Evolutionary conservation across 2,329 filamentous ascomycete species (phyloP), one percentile per base, ranked within the genome.

Genomic region (Tolypocladium paradoxum): DNA sequence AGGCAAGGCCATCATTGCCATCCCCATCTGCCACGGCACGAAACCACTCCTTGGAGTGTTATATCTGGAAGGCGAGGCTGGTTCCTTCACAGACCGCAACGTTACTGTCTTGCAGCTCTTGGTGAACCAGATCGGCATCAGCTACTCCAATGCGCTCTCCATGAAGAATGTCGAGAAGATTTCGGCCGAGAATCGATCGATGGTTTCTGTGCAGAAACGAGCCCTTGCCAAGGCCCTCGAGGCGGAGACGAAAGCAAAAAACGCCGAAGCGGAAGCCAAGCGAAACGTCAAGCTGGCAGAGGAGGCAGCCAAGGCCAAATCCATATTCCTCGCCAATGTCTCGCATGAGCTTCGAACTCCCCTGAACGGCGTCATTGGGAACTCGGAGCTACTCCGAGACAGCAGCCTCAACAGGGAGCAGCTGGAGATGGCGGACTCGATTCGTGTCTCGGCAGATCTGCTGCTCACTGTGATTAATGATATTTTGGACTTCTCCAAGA

Each of bases 381-480:
- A 95, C 75, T 88, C 86, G 12, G 90, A 95, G 66, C 78, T 95
- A 18, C 70, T 95, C 8, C 77, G 88, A 48, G 89, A 93, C 63
- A 91, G 87, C 61, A 73, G 79, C 24, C 73, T 95, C 51, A 83
- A 87, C 58, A 79, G 76, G 54, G 88, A 95, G 57, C 88, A 95
- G 67, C 77, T 84, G 34, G 89, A 95, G 59, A 93, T 90, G 76
- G 87, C 88, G 4, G 89, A 95, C 64, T 92, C 89, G 18, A 93
- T 95, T 52, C 83, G 89, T 49, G 79, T 91, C 34, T 95, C 88
- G 49, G 90, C 89, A 0, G 90, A 96, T 64, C 83, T 93, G 18
- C 73, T 96, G 16, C 75, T 96, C 29, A 93, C 90, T 0, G 89
- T 96, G 48, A 96, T 96, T 71, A 96, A 96, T 64, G 92, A 97